These are phyloP conservation scores for Mucor circinelloides DNA, from an alignment of 371 early-diverging fungal genomes.

Conservation along the genomic window DNA sequence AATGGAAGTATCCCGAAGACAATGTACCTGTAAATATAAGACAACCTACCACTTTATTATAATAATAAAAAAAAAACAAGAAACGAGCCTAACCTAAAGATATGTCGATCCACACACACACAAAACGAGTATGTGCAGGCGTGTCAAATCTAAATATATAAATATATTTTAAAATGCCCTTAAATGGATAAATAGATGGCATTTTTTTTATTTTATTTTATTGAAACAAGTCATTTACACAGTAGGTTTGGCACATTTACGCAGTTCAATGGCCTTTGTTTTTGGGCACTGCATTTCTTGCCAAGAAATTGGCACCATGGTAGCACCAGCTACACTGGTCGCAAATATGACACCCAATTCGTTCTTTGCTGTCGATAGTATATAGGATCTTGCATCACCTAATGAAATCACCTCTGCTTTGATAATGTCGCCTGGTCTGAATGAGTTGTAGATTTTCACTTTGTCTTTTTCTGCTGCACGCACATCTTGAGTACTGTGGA, in stretches of 20 bases:
- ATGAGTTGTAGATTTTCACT: constrained; percentile 88
- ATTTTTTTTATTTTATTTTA: constrained; percentile 1
- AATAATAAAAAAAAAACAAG: neutral
- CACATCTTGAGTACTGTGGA: constrained; percentile 80
- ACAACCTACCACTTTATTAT: constrained; percentile 12
- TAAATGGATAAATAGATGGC: neutral
- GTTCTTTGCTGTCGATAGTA: constrained; percentile 90
- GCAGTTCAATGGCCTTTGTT: constrained; percentile 80
- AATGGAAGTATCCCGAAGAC: constrained; percentile 50
- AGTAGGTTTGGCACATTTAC: constrained; percentile 93
- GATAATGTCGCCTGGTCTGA: constrained; percentile 95
- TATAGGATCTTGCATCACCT: constrained; percentile 91
- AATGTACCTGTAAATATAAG: constrained; percentile 38
- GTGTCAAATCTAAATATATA: neutral
- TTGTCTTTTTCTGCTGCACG: constrained; percentile 93
- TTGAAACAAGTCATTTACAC: constrained; percentile 9
- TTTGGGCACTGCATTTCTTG: constrained; percentile 96
- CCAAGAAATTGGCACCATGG: constrained; percentile 97
- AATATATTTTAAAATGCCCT: neutral
- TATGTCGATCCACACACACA: neutral
- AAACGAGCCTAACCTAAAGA: neutral
- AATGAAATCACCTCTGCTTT: constrained; percentile 88
- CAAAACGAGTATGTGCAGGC: neutral
- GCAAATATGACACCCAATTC: constrained; percentile 95
- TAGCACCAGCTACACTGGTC: constrained; percentile 82